Conservation (phyloP, 148 eudicot genomes). For the Vaccinium macrocarpon region DNA sequence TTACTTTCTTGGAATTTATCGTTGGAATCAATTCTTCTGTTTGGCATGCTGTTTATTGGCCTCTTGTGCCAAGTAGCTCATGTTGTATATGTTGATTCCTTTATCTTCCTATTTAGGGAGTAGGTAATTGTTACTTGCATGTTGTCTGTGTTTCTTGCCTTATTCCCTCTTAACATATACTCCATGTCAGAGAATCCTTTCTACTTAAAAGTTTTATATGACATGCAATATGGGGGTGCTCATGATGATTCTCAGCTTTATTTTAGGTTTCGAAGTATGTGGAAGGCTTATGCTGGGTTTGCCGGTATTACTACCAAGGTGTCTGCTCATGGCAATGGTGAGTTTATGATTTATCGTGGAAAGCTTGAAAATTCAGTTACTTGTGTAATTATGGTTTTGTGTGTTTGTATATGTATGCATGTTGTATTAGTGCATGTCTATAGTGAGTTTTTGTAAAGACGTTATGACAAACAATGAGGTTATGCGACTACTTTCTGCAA, state of each 20-base stretch:
- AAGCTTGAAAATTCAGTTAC: neutral
- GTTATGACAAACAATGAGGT: neutral
- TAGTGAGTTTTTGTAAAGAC: neutral
- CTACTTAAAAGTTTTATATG: neutral
- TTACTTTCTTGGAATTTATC: conserved; percentile 4
- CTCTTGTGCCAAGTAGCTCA: neutral
- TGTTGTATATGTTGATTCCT: neutral
- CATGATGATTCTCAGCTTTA: conserved; percentile 17
- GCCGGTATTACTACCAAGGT: conserved; percentile 97
- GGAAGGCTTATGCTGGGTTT: conserved; percentile 99
- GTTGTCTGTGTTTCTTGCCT: neutral
- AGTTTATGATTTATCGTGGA: conserved; percentile 7
- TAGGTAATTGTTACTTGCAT: neutral
- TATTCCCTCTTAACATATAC: neutral
- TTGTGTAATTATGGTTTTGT: neutral
- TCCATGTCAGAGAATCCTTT: neutral
- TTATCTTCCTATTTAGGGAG: neutral
- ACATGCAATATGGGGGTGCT: neutral
- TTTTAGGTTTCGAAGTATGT: conserved; percentile 91
- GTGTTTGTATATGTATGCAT: neutral
- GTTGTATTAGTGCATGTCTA: neutral
- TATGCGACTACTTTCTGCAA: neutral
- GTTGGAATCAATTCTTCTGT: neutral
- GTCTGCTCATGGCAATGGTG: conserved; percentile 99
- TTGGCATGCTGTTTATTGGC: neutral